Evolutionary conservation across 148 eudicot genomes (phyloP).

Genomic region (Diospyros lotus): DNA sequence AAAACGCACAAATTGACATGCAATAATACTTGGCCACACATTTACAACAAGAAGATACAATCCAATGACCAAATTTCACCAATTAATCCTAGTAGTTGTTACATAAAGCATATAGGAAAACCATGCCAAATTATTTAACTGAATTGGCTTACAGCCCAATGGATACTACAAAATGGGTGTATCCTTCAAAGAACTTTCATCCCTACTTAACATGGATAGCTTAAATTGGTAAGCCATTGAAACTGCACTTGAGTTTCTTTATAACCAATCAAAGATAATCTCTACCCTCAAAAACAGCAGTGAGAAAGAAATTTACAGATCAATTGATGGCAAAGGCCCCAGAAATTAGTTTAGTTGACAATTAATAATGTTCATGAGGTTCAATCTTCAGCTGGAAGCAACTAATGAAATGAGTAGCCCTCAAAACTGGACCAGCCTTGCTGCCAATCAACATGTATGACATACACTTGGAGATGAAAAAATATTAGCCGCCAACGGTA

Average conservation of each 20-base stretch:
- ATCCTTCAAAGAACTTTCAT: not conserved
- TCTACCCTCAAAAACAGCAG: not conserved
- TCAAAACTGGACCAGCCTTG: not conserved
- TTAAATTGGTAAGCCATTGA: not conserved
- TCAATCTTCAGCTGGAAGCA: not conserved
- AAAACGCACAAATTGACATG: not conserved
- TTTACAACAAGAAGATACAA: not conserved
- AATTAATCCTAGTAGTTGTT: not conserved
- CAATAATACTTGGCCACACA: not conserved
- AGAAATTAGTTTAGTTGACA: not conserved
- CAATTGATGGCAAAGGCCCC: not conserved
- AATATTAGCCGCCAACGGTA: not conserved
- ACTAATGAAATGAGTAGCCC: not conserved
- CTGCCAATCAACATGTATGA: not conserved
- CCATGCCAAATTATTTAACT: not conserved
- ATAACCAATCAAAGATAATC: not conserved
- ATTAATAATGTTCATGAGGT: not conserved
- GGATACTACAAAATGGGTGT: not conserved
- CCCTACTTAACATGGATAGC: not conserved
- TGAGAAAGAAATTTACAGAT: not conserved
- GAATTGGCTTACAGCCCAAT: not conserved
- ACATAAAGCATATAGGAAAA: not conserved
- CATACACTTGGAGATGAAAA: not conserved
- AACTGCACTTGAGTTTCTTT: not conserved
- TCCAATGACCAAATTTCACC: not conserved